Base-by-base conservation (phyloP, 2,329 filamentous ascomycete genomes). In the Calonectria crousiana region DNA sequence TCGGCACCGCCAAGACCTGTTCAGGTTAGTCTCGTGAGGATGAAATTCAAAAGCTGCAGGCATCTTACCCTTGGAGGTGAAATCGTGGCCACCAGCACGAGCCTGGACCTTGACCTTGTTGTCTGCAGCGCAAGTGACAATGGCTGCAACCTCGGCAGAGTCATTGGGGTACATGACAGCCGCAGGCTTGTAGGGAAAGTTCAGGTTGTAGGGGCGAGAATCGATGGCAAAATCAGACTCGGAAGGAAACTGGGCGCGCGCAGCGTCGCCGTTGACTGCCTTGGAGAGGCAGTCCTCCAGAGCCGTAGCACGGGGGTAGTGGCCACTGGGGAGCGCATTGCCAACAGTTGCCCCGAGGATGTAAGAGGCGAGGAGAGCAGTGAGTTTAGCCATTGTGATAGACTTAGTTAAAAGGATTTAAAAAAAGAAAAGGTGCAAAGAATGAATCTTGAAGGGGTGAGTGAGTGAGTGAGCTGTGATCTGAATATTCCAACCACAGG, bases 91-190 rank as follows among this genome's bases (percentile, higher is more conserved):
- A n/a, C 56, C 56, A 41, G 56, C 56, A 6, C 56, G 56, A 28
- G 56, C 56, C 23, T 62, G 36, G 26, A 62, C 34, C 56, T 62
- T 62, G 36, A 44, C 56, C 34, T 38, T 62, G 56, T 62, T 62
- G 9, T 62, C 23, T 28, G 34, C 56, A 38, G 56, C 56, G 16
- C 56, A 62, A 10, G 56, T 28, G n/a, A 62, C 56, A 28, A 62
- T 62, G 36, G 36, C 56, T 36, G 56, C 36, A 41, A 62, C 56
- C 18, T 62, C 56, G 13, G 23, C 36, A 4, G 56, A 36, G 18
- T 26, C n/a, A 8, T 62, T 41, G 23, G 56, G 56, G 26, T 41
- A 62, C 56, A 41, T 41, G 34, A 62, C 56, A 62, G 56, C 56
- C 14, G 56, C 56, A 13, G 56, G 56, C 36, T 30, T 62, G 23